A percentile compares a stretch with the other conserved stretches of the same genome.
Evolutionary conservation across 306 rosid genomes (phyloP).

Genomic region (Vigna angularis): DNA sequence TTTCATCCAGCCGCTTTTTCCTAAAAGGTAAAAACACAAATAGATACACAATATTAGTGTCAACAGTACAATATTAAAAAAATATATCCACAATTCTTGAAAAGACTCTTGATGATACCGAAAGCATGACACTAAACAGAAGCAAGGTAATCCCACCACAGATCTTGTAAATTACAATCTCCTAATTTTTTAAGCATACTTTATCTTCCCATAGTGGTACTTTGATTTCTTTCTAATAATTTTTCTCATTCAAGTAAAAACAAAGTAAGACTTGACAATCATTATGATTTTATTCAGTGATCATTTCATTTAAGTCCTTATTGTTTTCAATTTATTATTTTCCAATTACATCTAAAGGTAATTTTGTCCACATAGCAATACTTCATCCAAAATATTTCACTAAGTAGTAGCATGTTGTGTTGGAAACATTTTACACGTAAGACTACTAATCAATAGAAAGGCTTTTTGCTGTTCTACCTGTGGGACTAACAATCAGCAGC

Average conservation of each 20-base stretch:
- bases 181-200: not conserved
- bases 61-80: not conserved
- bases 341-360: too few species aligned
- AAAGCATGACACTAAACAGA: not conserved
- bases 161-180: not conserved
- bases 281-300: not conserved
- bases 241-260: not conserved
- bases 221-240: not conserved
- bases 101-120: not conserved
- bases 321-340: too few species aligned
- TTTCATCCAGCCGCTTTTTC: conserved; percentile 84
- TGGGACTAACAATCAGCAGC: not conserved
- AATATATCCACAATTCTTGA: not conserved
- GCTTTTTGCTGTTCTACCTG: not conserved
- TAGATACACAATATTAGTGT: conserved; percentile 3
- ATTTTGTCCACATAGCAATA: too few species aligned
- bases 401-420: too few species aligned
- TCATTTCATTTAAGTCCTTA: not conserved
- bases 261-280: not conserved
- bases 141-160: not conserved
- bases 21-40: conserved; percentile 46
- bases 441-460: not conserved
- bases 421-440: too few species aligned
- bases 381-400: too few species aligned
- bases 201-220: not conserved